phyloP scores from a whole-genome alignment of 2,329 filamentous ascomycete genomes.

The Stemphylium lycopersici region DNA sequence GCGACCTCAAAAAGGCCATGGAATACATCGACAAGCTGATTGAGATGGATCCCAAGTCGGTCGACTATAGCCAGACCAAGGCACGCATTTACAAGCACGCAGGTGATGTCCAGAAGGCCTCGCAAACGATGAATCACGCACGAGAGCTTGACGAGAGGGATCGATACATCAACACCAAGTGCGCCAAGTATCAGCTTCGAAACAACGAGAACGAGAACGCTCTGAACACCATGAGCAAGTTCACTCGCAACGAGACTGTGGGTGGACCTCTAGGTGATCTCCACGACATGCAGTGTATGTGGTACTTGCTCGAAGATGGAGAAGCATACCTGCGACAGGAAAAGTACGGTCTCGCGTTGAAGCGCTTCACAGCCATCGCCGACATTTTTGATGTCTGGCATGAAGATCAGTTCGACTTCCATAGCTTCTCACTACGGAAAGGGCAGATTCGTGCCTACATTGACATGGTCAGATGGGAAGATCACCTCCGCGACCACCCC shows the following conservation, averaged over 20 bases:
- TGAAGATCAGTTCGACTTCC: slow-evolving; percentile 98
- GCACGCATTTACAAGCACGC: slow-evolving; percentile 92
- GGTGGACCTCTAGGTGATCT: slow-evolving; percentile 90
- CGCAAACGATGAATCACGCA: slow-evolving; percentile 86
- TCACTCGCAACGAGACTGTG: slow-evolving; percentile 87
- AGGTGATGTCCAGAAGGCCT: slow-evolving; percentile 78
- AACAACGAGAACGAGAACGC: slow-evolving; percentile 90
- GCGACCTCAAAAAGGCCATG: slow-evolving; percentile 80
- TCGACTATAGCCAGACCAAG: slow-evolving; percentile 94
- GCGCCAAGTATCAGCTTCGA: slow-evolving; percentile 93
- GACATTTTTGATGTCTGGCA: slow-evolving; percentile 98
- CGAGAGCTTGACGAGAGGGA: slow-evolving; percentile 86
- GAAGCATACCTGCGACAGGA: slow-evolving; percentile 84
- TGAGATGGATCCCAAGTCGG: slow-evolving; percentile 76
- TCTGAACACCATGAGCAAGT: slow-evolving; percentile 87
- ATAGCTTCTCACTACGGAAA: slow-evolving; percentile 95
- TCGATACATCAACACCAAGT: slow-evolving; percentile 97
- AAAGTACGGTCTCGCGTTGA: slow-evolving; percentile 84
- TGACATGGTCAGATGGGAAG: slow-evolving; percentile 97
- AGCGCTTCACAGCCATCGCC: slow-evolving; percentile 85
- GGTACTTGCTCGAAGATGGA: slow-evolving; percentile 95
- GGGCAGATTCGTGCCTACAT: slow-evolving; percentile 94
- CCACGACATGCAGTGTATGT: slow-evolving; percentile 97
- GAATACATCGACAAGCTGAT: slow-evolving; percentile 85
- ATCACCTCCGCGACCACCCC: slow-evolving; percentile 86